phyloP scores from a whole-genome alignment of 1,284 basidiomycete species.

The Kalmanozyma brasiliensis region DNA sequence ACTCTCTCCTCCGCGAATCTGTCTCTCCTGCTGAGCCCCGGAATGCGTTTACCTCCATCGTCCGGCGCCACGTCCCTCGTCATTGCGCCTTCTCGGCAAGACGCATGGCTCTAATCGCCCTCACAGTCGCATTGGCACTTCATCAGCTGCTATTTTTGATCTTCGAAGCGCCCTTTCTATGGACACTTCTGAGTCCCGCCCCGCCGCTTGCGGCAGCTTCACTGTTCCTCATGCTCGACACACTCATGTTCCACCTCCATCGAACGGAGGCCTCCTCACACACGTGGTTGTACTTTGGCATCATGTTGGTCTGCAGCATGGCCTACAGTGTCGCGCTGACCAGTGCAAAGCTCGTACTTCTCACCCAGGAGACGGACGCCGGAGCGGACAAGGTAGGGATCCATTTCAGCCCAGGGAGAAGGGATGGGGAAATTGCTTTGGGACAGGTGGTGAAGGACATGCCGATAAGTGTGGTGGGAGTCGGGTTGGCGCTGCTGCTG shows the following conservation, averaged over 20 bases:
- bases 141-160: slow-evolving; percentile 25
- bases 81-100: too few species aligned
- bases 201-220: slow-evolving; percentile 10
- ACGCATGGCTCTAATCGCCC: background rate
- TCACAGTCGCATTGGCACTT: slow-evolving; percentile 2
- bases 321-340: too few species aligned
- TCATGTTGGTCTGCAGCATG: background rate
- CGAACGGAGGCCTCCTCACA: background rate
- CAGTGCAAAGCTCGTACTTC: slow-evolving; percentile 3
- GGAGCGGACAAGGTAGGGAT: slow-evolving; percentile 23
- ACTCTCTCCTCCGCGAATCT: background rate
- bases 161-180: slow-evolving; percentile 25
- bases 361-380: slow-evolving; percentile 5
- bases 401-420: slow-evolving; percentile 11
- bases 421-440: background rate
- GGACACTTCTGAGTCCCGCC: slow-evolving; percentile 18
- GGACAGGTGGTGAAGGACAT: slow-evolving; percentile 17
- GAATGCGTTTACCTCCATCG: too few species aligned
- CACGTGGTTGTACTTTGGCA: slow-evolving; percentile 6
- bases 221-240: slow-evolving; percentile 19
- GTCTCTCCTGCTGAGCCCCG: background rate
- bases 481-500: background rate
- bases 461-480: slow-evolving; percentile 10
- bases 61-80: too few species aligned
- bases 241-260: slow-evolving; percentile 5